Evolutionary conservation across 176 grass and related monocot species (phyloP), one percentile per base, ranked within the genome.

Genomic region (Oryza officinalis): DNA sequence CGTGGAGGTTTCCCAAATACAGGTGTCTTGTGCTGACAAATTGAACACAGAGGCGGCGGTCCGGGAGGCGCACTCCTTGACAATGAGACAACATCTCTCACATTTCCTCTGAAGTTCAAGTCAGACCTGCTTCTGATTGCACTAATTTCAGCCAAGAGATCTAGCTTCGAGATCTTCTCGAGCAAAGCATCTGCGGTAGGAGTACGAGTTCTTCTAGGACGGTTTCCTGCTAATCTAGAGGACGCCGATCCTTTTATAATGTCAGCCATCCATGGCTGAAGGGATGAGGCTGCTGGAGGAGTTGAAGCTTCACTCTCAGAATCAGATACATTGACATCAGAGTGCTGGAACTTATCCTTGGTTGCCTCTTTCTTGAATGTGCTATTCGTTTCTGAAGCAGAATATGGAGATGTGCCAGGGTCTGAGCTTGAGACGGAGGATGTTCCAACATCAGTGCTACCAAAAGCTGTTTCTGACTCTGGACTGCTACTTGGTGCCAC

Each of bases 1-100:
- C 91, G 86, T 9, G 96, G 96, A 13, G 96, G 96, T 65, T 98
- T 98, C 4, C 96, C 96, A 31, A 95, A 95, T 5, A 93, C 83
- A 17, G 96, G 96, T 11, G 96, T 82, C 75, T 98, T 98, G 37
- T 98, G 96, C 47, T 98, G 93, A 81, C 96, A 98, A 63, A 98
- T 88, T 25, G 96, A 98, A 72, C 96, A 98, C 30, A 98, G 27
- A 35, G 96, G 96, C 9, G 96, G 96, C 3, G 96, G 92, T n/a
- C 96, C 93, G 1, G 93, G 90, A n/a, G 93, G 93, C 0, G 92
- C 91, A 22, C 54, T 88, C 69, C 91, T 85, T 7, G 87, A 90
- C 31, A 98, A 60, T 6, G 93, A 91, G 12, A 98, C 86, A 13
- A 74, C 91, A 26, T 95, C 96, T n/a, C 96, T 88, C 6, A 98